Base-by-base conservation (phyloP, 306 rosid species). In the Cucurbita argyrosperma region DNA sequence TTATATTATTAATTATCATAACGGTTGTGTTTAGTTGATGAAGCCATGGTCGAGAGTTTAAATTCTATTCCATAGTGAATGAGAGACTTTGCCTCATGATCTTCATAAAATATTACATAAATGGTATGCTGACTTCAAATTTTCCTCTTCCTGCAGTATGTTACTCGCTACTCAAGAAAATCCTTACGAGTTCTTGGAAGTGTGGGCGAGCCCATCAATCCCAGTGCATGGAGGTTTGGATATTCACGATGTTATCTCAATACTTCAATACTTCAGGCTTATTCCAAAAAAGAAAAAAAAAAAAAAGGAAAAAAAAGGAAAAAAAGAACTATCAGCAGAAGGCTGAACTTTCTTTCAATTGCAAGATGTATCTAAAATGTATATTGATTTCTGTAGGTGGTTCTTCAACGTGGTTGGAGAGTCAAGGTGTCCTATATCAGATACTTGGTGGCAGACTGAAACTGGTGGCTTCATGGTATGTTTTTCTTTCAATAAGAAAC, bases 401-500 rank as follows among this genome's bases (percentile, higher is more conserved):
- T 91, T 82, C 82, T 95, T 78, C 86, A 89, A 95, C 72, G 85
- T 91, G 55, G 92, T 95, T 76, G 99, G 99, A 81, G 92, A 89
- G 85, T 84, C 97, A 38, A 88, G 88, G 78, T 95, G 99, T 84
- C 99, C 99, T 67, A 88, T 91, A 83, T 95, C 99, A 64, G 99
- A 95, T 80, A 95, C 97, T 47, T 95, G 99, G 99, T 95, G 99
- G 99, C 99, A 95, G 83, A 95, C 99, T 56, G 99, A 95, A 89
- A 91, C 99, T 7, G 99, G 97, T 81, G 99, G 99, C 81, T 91
- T 91, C 82, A 87, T 95, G 99, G 99, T 94, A 91, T 74, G 38
- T 61, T 26, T 26, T 57, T 30, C 40, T 11, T 58, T 30, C 64
- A 5, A 26, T 35, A 30, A 59, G 19, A 59, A 59, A 59, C 16